A percentile compares a stretch with the other conserved stretches of the same genome.
Conservation (phyloP, 176 grass and related monocot genomes). For the Themeda triandra region DNA sequence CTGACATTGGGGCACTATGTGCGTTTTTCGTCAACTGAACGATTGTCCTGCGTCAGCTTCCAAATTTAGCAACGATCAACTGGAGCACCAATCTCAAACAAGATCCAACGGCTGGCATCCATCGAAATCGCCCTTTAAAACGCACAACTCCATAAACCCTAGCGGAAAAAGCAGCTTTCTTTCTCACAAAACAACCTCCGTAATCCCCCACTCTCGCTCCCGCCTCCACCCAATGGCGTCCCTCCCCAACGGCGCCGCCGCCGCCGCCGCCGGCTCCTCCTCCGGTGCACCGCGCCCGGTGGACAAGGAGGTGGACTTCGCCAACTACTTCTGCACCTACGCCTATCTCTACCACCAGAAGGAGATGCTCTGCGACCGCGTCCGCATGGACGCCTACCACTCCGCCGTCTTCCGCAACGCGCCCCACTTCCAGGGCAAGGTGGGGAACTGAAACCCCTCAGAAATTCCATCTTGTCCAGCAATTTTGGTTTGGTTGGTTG, state of each 20-base stretch:
- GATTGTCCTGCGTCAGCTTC: background rate
- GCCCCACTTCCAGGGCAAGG: constrained; percentile 85
- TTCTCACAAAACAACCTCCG: background rate
- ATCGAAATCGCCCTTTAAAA: constrained; percentile 8
- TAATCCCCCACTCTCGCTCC: background rate
- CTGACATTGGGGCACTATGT: background rate
- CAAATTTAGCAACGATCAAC: background rate
- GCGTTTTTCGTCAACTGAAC: background rate
- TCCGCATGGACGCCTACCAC: constrained; percentile 96
- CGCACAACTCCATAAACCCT: constrained; percentile 46
- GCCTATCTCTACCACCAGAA: constrained; percentile 94
- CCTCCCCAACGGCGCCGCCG: constrained; percentile 39
- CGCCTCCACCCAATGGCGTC: constrained; percentile 44
- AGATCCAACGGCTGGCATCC: constrained; percentile 23
- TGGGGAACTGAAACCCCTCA: background rate
- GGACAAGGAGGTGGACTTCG: constrained; percentile 93
- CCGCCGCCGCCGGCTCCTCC: background rate
- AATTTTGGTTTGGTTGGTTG: background rate
- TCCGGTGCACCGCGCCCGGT: constrained; percentile 12
- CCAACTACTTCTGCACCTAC: constrained; percentile 99
- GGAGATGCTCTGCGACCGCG: constrained; percentile 97
- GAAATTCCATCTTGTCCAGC: background rate
- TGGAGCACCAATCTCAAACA: constrained; percentile 8
- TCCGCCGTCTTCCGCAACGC: constrained; percentile 84
- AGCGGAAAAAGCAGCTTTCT: background rate